Base-by-base conservation (phyloP, 495 filamentous ascomycete genomes). In the Filosporella fistucella region DNA sequence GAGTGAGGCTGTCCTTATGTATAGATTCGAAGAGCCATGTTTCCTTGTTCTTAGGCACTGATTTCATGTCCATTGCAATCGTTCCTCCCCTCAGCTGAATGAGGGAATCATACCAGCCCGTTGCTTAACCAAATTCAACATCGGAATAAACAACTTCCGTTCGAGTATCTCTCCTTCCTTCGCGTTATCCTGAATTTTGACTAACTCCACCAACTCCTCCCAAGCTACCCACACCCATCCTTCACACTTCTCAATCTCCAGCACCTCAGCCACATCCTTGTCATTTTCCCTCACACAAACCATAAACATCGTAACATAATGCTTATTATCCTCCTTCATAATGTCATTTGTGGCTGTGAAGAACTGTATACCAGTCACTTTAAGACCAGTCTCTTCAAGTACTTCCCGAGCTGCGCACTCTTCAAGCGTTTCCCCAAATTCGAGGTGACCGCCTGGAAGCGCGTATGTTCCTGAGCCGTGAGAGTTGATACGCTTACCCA, bases 71-170 rank as follows among this genome's bases (percentile, higher is more conserved):
- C n/a, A n/a, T n/a, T n/a, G n/a, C n/a, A n/a, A n/a, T 30, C 28
- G 8, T 30, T 30, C 8, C n/a, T 30, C 8, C 28, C 28, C n/a
- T 30, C 28, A 30, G 28, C 28, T 30, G 8, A 37, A 37, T 11
- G 16, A 10, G 10, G 39, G 39, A 26, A 42, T 26, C 4, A 42
- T n/a, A 26, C 11, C 22, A 25, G 39, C 21, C 5, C 39, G 21
- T n/a, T 43, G 41, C 13, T 25, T 30, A 3, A 30, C 25, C 41
- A 43, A 43, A 43, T 43, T 43, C 41, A 43, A 29, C 2, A 43
- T 3, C 14, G 41, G 41, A 5, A 43, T 2, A 32, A 43, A 43
- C n/a, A 43, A 25, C 13, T 43, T 43, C 24, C 32, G 34, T 20
- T 35, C 30, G 17, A 23, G 1, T 2, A 24, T 20, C 29, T 46